Conservation (phyloP, 306 rosid species). For the Myrica gale region DNA sequence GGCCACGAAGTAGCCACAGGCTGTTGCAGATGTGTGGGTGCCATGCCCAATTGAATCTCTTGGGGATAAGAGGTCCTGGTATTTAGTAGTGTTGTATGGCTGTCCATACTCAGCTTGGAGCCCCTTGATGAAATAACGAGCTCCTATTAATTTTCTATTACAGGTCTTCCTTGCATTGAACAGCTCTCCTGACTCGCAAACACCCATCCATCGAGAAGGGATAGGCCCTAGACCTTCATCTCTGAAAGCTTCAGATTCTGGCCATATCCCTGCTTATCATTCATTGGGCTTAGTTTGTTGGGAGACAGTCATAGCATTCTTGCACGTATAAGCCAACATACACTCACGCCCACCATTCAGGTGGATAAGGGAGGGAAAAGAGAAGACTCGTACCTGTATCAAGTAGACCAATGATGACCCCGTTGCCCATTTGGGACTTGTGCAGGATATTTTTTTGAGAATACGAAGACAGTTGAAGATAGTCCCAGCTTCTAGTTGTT, state of each 20-base stretch:
- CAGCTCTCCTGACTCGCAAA: conserved; percentile 40
- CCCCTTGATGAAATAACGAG: conserved; percentile 48
- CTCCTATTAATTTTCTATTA: conserved; percentile 52
- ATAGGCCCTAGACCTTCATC: conserved; percentile 45
- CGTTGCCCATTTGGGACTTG: conserved; percentile 37
- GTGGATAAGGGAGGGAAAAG: neutral
- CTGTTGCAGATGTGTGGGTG: conserved; percentile 49
- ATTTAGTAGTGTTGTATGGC: conserved; percentile 28
- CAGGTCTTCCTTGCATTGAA: conserved; percentile 43
- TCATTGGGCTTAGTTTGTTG: conserved; percentile 1
- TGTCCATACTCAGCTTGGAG: conserved; percentile 39
- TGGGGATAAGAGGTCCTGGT: conserved; percentile 37
- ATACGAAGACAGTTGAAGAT: too few species aligned
- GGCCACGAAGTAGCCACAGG: conserved; percentile 36
- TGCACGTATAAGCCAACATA: neutral
- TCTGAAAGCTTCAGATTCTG: conserved; percentile 46
- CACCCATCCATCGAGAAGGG: conserved; percentile 50
- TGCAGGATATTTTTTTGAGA: conserved; percentile 20
- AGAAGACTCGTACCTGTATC: conserved; percentile 41
- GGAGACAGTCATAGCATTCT: neutral
- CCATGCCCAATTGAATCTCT: conserved; percentile 45
- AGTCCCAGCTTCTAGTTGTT: too few species aligned
- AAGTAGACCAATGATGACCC: conserved; percentile 42
- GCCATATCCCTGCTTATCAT: conserved; percentile 50
- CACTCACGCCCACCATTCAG: neutral